A percentile compares a stretch with the other conserved stretches of the same genome.
phyloP scores from a whole-genome alignment of 1,284 basidiomycete genomes.

The Melampsora larici-populina region DNA sequence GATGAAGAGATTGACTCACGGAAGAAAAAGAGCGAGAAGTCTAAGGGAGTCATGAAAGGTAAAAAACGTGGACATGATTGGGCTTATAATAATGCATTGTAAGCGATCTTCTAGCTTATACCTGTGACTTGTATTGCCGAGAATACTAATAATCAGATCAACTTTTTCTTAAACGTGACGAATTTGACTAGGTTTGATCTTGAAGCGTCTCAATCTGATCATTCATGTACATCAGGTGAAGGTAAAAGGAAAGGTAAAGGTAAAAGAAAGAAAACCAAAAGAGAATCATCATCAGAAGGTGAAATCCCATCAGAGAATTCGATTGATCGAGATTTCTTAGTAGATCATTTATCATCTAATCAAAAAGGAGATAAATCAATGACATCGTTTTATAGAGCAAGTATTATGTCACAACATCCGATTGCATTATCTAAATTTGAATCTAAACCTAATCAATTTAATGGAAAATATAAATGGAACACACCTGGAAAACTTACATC shows the following conservation, averaged over 20 bases:
- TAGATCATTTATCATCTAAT: constrained; percentile 1
- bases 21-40: background rate
- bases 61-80: constrained; percentile 43
- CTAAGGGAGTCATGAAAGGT: constrained; percentile 23
- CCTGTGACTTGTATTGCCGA: background rate
- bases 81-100: constrained; percentile 37
- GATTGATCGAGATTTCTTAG: constrained; percentile 27
- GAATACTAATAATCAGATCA: background rate
- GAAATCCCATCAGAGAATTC: constrained; percentile 39
- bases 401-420: constrained; percentile 30
- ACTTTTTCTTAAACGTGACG: background rate
- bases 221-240: background rate
- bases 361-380: constrained; percentile 13
- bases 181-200: constrained; percentile 31
- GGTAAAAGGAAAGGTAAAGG: background rate
- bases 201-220: constrained; percentile 37
- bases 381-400: constrained; percentile 30
- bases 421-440: background rate
- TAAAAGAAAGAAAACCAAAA: background rate
- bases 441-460: background rate
- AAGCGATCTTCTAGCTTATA: constrained; percentile 2
- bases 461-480: constrained; percentile 5
- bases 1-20: background rate
- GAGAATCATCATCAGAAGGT: background rate
- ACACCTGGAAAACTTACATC: background rate